phyloP scores from a whole-genome alignment of 768 basidiomycete genomes.

The Mycena epipterygia region DNA sequence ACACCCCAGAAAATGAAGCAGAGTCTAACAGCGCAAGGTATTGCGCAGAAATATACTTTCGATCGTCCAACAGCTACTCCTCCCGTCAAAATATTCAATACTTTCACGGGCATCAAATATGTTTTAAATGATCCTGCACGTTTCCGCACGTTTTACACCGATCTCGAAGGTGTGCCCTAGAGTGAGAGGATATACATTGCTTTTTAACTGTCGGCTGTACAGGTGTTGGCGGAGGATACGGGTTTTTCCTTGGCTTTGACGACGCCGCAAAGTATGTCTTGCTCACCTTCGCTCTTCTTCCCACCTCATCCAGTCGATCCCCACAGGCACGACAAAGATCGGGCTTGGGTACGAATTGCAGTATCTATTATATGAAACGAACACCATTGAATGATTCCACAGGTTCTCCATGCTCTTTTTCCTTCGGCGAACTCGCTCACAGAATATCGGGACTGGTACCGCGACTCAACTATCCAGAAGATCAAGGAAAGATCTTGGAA shows the following conservation, averaged over 20 bases:
- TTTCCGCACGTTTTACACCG: conserved; percentile 46
- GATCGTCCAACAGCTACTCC: conserved; percentile 48
- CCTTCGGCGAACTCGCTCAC: conserved; percentile 35
- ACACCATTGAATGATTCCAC: no score
- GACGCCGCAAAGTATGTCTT: conserved; percentile 28
- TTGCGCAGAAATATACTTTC: conserved; percentile 56
- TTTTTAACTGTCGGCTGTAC: background rate
- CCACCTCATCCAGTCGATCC: background rate
- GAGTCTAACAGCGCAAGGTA: conserved; percentile 53
- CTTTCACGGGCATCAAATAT: conserved; percentile 44
- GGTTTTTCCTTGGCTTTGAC: conserved; percentile 49
- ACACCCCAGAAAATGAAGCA: conserved; percentile 59
- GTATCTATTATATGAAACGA: no score
- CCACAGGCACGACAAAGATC: conserved; percentile 23
- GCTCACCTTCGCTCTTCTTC: background rate
- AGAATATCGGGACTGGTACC: conserved; percentile 44
- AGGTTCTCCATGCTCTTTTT: conserved; percentile 46
- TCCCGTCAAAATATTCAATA: conserved; percentile 44
- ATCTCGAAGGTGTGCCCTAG: conserved; percentile 24
- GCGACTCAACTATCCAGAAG: conserved; percentile 34
- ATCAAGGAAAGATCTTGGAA: conserved; percentile 42
- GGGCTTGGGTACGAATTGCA: conserved; percentile 12
- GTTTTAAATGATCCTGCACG: conserved; percentile 45
- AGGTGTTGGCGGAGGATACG: conserved; percentile 41
- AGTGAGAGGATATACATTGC: background rate